Conservation (phyloP, 371 early-diverging fungal species). For the Dinochytrium kinnereticum region DNA sequence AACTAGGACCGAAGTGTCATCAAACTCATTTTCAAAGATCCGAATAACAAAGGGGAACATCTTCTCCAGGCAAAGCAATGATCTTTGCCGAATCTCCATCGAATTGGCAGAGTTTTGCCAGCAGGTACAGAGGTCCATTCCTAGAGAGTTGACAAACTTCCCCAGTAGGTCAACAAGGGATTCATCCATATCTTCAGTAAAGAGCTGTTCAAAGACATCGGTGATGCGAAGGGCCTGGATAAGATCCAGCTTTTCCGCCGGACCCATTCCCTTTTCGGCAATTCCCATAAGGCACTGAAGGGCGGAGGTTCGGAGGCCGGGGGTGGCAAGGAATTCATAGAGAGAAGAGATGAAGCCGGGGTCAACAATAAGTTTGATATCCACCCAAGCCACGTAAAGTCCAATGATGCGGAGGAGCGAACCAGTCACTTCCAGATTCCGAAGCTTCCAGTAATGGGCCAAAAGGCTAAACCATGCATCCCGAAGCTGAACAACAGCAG, state of each 20-base stretch:
- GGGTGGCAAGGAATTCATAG: conserved; percentile 69
- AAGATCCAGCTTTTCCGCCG: conserved; percentile 83
- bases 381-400: conserved; percentile 84
- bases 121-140: conserved; percentile 80
- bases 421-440: background rate
- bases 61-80: conserved; percentile 39
- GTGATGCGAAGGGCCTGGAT: conserved; percentile 79
- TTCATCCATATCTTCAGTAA: conserved; percentile 21
- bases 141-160: conserved; percentile 79
- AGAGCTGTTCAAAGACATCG: conserved; percentile 58
- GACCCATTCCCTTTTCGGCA: conserved; percentile 90
- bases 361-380: conserved; percentile 87
- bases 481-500: conserved; percentile 76
- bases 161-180: conserved; percentile 83
- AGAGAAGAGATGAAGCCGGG: conserved; percentile 76
- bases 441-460: conserved; percentile 58
- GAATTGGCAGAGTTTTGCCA: conserved; percentile 51
- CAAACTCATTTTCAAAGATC: conserved; percentile 78
- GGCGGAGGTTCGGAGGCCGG: conserved; percentile 71
- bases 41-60: conserved; percentile 71
- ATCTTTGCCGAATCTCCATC: conserved; percentile 7
- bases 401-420: conserved; percentile 60
- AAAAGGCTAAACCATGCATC: conserved; percentile 78
- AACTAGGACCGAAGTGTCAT: conserved; percentile 79
- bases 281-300: conserved; percentile 84